These are phyloP conservation scores for Microstegium vimineum DNA, from an alignment of 176 grass and related monocot genomes.

Conservation along the genomic window DNA sequence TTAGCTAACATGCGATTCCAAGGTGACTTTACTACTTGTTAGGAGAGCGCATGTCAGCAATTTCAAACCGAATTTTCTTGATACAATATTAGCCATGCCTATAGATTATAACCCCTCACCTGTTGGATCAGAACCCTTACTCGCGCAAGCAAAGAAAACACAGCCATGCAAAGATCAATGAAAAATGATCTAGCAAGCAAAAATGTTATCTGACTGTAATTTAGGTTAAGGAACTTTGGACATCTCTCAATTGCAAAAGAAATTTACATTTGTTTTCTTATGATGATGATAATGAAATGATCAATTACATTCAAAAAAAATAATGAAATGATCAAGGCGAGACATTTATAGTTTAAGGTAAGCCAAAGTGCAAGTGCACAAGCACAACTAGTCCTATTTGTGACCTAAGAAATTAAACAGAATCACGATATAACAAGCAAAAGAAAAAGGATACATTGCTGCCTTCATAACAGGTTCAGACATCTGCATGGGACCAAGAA, in stretches of 20 bases:
- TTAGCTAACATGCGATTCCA: conserved; percentile 1
- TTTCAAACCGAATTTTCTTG: background rate
- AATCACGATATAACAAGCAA: background rate
- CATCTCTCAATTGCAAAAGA: background rate
- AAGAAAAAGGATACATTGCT: conserved; percentile 79
- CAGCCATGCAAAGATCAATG: conserved; percentile 51
- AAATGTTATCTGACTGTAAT: conserved; percentile 72
- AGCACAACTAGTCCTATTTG: background rate
- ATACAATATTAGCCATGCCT: conserved; percentile 15
- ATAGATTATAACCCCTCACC: conserved; percentile 38
- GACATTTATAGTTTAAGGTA: background rate
- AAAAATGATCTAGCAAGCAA: conserved; percentile 96
- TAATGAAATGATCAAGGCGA: background rate
- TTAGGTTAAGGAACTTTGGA: conserved; percentile 48
- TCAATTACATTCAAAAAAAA: too few relatives aligned
- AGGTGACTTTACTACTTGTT: conserved; percentile 3
- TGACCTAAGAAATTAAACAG: background rate
- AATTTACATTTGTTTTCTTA: background rate
- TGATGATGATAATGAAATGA: background rate
- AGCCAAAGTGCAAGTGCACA: background rate
- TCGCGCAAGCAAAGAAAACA: conserved; percentile 75
- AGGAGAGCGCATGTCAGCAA: background rate
- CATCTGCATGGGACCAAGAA: conserved; percentile 54
- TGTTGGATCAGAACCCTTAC: conserved; percentile 78
- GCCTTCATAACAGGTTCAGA: conserved; percentile 77